Conservation (phyloP, 352 stramenopile species). For the Plasmopara viticola region DNA sequence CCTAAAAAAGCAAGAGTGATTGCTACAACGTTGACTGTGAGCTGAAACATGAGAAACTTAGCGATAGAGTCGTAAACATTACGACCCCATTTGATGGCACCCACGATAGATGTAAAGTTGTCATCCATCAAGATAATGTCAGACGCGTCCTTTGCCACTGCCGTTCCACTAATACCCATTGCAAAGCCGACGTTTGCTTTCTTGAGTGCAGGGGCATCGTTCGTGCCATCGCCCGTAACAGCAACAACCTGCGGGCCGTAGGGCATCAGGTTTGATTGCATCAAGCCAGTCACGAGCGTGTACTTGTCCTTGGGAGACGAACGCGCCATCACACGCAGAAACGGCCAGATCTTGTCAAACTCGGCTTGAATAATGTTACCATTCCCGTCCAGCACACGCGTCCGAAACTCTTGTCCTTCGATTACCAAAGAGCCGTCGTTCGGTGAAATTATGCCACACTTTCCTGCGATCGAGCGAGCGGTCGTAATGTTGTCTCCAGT, state of each 20-base stretch:
- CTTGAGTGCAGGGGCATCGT: slow-evolving; percentile 95
- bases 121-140: slow-evolving; percentile 97
- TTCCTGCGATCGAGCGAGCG: slow-evolving; percentile 62
- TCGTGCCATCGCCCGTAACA: slow-evolving; percentile 95
- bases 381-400: slow-evolving; percentile 53
- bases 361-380: slow-evolving; percentile 73
- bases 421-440: slow-evolving; percentile 56
- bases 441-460: slow-evolving; percentile 62
- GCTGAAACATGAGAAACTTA: slow-evolving; percentile 98
- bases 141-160: slow-evolving; percentile 91
- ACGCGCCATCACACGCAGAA: slow-evolving; percentile 87
- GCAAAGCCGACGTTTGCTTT: slow-evolving; percentile 95
- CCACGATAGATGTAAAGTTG: slow-evolving; percentile 95
- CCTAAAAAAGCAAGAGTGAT: slow-evolving; percentile 90
- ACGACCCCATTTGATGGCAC: slow-evolving; percentile 93
- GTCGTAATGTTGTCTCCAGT: slow-evolving; percentile 98
- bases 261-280: slow-evolving; percentile 69
- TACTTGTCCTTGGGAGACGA: slow-evolving; percentile 96
- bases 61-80: slow-evolving; percentile 96
- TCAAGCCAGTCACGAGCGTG: slow-evolving; percentile 92
- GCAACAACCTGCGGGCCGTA: slow-evolving; percentile 88
- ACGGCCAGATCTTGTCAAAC: slow-evolving; percentile 91
- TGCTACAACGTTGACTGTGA: slow-evolving; percentile 96
- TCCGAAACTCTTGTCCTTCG: slow-evolving; percentile 62
- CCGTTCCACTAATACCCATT: slow-evolving; percentile 96